phyloP scores from a whole-genome alignment of 805 yeast species.

The Zygosaccharomyces bisporus region DNA sequence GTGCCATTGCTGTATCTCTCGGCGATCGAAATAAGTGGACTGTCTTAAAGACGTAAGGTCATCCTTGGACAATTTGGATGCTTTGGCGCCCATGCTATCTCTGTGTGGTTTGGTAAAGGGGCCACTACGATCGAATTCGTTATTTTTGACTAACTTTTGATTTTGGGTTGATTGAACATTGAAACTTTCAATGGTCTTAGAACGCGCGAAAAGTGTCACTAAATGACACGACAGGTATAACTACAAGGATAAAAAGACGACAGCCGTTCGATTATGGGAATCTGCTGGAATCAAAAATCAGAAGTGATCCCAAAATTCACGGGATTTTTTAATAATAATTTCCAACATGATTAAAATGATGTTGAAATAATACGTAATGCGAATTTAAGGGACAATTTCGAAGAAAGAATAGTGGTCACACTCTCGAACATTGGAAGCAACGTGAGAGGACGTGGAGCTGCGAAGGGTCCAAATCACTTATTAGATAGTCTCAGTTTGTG shows the following conservation, averaged over 20 bases:
- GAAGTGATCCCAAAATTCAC: neutral
- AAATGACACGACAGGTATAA: neutral
- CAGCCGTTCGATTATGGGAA: too few species aligned
- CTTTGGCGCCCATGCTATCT: constrained; percentile 80
- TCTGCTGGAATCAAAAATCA: too few species aligned
- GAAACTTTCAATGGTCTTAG: neutral
- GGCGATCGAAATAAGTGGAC: constrained; percentile 85
- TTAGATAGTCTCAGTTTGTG: neutral
- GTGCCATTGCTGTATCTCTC: constrained; percentile 98
- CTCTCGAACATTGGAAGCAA: too few species aligned
- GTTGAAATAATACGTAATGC: too few species aligned
- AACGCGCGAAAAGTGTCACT: constrained; percentile 1
- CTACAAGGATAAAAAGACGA: too few species aligned
- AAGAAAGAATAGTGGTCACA: too few species aligned
- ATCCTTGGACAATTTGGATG: constrained; percentile 87
- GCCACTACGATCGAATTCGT: neutral
- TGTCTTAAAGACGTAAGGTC: constrained; percentile 77
- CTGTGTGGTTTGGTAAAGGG: neutral
- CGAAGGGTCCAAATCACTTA: neutral
- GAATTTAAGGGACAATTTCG: too few species aligned
- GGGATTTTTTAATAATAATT: neutral
- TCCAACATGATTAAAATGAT: neutral
- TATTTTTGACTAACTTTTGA: neutral
- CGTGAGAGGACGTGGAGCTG: too few species aligned
- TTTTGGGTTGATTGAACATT: neutral